Evolutionary conservation across 805 yeast genomes (phyloP).

Genomic region (Starmerella riodocensis): DNA sequence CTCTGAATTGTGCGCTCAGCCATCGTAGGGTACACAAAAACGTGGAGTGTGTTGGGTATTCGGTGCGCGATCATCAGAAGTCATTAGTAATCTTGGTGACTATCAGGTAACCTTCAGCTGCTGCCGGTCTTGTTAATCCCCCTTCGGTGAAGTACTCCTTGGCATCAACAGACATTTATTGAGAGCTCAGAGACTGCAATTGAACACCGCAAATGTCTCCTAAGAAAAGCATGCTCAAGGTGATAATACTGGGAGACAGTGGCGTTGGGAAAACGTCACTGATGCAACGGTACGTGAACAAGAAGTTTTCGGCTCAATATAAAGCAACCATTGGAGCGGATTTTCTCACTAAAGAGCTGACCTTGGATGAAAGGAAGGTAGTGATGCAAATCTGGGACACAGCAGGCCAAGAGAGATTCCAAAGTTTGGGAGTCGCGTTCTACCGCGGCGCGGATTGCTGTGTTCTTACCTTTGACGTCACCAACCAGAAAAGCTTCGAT

Average conservation of each 20-base stretch:
- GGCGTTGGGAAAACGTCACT: slow-evolving; percentile 96
- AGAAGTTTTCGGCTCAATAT: slow-evolving; percentile 87
- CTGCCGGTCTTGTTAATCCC: no score
- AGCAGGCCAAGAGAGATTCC: slow-evolving; percentile 97
- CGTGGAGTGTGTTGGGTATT: no score
- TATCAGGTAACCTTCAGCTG: no score
- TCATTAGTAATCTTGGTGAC: no score
- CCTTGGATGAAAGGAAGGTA: slow-evolving; percentile 69
- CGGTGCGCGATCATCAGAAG: no score
- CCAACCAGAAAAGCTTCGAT: slow-evolving; percentile 86
- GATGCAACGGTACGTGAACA: slow-evolving; percentile 94
- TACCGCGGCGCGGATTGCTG: slow-evolving; percentile 98
- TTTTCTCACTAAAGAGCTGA: slow-evolving; percentile 80
- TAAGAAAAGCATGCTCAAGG: slow-evolving; percentile 40
- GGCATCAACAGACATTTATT: no score
- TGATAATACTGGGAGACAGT: slow-evolving; percentile 88
- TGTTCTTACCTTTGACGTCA: slow-evolving; percentile 88
- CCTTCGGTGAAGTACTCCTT: no score
- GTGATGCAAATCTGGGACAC: slow-evolving; percentile 89
- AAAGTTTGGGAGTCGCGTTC: slow-evolving; percentile 90
- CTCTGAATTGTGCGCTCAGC: no score
- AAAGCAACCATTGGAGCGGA: slow-evolving; percentile 98
- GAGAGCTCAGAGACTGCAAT: no score
- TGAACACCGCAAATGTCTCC: slow-evolving; percentile 17
- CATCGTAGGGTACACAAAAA: no score